Conservation (phyloP, 306 rosid species). For the Morella rubra region DNA sequence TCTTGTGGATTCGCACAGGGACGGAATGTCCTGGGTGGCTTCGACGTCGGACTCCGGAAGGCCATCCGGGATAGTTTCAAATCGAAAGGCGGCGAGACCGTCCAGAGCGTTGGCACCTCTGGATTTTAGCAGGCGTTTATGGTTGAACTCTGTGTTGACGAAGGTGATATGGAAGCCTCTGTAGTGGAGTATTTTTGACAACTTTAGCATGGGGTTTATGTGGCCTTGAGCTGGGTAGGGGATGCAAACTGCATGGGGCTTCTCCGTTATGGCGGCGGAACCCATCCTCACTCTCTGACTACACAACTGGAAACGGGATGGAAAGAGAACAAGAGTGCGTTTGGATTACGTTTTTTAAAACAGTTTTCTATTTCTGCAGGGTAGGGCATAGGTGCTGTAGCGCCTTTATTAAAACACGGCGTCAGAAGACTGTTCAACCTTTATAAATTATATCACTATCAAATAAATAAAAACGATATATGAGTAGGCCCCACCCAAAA, state of each 20-base stretch:
- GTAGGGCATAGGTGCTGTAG: too few relatives aligned
- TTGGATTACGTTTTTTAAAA: too few relatives aligned
- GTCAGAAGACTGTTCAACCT: too few relatives aligned
- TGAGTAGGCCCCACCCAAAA: too few relatives aligned
- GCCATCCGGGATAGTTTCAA: slow-evolving; percentile 49
- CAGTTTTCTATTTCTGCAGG: too few relatives aligned
- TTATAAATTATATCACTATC: too few relatives aligned
- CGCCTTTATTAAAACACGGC: too few relatives aligned
- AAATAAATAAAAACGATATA: too few relatives aligned
- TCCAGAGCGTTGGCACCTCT: slow-evolving; percentile 30
- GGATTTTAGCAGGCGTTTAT: slow-evolving; percentile 39
- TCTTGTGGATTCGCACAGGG: slow-evolving; percentile 35
- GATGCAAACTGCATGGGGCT: slow-evolving; percentile 39
- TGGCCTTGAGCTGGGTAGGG: slow-evolving; percentile 52
- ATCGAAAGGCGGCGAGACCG: slow-evolving; percentile 33
- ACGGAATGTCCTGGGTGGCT: slow-evolving; percentile 42
- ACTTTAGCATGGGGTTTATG: slow-evolving; percentile 43
- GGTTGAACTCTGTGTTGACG: slow-evolving; percentile 34
- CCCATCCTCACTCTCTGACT: slow-evolving; percentile 3
- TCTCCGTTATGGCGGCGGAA: background rate
- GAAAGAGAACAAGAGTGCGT: too few relatives aligned
- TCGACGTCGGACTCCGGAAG: slow-evolving; percentile 48
- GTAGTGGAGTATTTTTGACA: slow-evolving; percentile 40
- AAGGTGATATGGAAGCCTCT: slow-evolving; percentile 42
- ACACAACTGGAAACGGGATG: too few relatives aligned